Evolutionary conservation across 495 filamentous ascomycete species (phyloP).

Genomic region (Neurospora sp.): DNA sequence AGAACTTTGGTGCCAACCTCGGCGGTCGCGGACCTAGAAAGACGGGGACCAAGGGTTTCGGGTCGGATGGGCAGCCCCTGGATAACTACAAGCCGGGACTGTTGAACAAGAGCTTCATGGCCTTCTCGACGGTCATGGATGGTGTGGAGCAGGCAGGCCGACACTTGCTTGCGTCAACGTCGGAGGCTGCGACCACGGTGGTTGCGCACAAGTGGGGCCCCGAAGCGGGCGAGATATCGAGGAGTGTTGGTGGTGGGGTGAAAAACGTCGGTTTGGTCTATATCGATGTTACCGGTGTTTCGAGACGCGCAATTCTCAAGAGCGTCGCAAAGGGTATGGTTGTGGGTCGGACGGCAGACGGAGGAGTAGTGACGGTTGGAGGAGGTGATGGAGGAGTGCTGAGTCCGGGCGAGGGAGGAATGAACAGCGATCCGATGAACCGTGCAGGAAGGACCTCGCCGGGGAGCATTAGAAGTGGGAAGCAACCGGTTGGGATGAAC

Average conservation of each 20-base stretch:
- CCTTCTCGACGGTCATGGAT: constrained; percentile 90
- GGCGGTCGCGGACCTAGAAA: constrained; percentile 51
- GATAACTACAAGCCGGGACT: constrained; percentile 75
- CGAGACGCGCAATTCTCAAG: constrained; percentile 78
- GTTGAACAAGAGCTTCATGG: constrained; percentile 90
- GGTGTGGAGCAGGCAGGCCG: constrained; percentile 79
- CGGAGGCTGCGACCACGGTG: constrained; percentile 66
- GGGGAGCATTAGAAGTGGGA: constrained; percentile 14
- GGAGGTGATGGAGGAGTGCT: constrained; percentile 54
- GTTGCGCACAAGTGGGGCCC: constrained; percentile 75
- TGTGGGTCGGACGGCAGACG: constrained; percentile 72
- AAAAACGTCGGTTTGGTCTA: constrained; percentile 98
- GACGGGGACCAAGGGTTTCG: constrained; percentile 42
- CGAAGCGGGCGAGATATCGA: constrained; percentile 68
- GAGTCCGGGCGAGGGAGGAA: constrained; percentile 2
- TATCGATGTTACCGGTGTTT: constrained; percentile 89
- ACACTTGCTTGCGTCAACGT: constrained; percentile 60
- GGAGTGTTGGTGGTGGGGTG: constrained; percentile 68
- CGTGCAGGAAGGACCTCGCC: constrained; percentile 4
- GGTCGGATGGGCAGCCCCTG: constrained; percentile 52
- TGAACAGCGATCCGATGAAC: not conserved
- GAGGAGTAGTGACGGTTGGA: constrained; percentile 76
- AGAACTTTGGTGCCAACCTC: constrained; percentile 75
- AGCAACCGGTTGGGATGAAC: constrained; percentile 12
- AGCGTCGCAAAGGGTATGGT: constrained; percentile 97